Base-by-base conservation (phyloP, 129 eudicot species). In the Oenanthe sinensis region DNA sequence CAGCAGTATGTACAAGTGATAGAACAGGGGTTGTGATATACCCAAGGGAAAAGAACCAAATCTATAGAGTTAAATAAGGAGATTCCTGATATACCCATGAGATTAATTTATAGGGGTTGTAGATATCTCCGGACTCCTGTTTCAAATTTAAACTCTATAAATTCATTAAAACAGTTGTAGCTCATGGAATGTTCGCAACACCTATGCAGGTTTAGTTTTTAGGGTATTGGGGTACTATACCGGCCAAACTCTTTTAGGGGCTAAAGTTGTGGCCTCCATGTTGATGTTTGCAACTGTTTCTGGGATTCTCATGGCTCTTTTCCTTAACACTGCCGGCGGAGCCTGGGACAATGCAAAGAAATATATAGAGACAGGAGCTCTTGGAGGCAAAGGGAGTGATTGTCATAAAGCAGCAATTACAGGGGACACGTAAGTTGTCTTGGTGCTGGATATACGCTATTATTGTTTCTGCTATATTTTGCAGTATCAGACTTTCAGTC, bases 311-410 rank as follows among this genome's bases (percentile, higher is more conserved):
- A 95, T 95, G 98, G 98, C 99, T 71, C 99, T 96, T 83, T 96
- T 96, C 85, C 82, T 96, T 26, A 92, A 95, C 81, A 95, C 98
- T 74, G 87, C 99, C 77, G 99, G 99, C 77, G 99, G 99, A 81
- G 99, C 99, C 62, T 96, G 99, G 99, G 99, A 96, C 81, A 96
- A 96, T 84, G 99, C 99, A 36, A 96, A 96, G 88, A 96, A 96
- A 76, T 96, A 96, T 73, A 96, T 96, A 0, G 99, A 96, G 78
- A 92, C 99, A 0, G 97, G 99, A 8, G 97, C 93, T 63, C 91
- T 96, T 67, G 99, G 99, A 82, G 97, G 97, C 87, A 96, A 96
- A 89, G 99, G 99, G 83, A 92, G 97, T 80, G 99, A 92, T 12
- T 84, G 89, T 82, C 99, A 96, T 81, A 96, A 96, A 90, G 99